Base-by-base conservation (phyloP, 164 flowering plant species). In the Vitis cinerea region DNA sequence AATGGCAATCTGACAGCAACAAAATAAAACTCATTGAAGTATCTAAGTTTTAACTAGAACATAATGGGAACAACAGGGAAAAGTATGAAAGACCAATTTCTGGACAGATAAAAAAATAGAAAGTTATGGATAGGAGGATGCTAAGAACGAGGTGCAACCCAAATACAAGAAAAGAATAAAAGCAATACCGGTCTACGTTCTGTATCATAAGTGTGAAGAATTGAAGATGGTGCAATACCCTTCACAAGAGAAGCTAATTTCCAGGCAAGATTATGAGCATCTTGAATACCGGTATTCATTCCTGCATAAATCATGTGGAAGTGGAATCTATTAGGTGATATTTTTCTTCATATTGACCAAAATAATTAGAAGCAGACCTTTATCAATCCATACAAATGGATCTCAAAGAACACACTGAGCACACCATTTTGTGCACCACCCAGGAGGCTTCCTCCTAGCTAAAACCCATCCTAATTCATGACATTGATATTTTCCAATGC, bases 281-380 rank as follows among this genome's bases (percentile, higher is more conserved):
- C 99, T 78, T 95, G 99, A 74, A 95, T 88, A 62, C 99, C 99
- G 63, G 99, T 94, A 74, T 94, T 94, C 99, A 94, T 94, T 69
- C 98, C 99, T 94, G 83, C 61, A 80, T 30, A 37, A 67, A 65
- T 53, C 61, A 74, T 9, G 64, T 57, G 4, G 54, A 30, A 68
- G 15, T 59, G 37, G 48, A 37, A 37, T 37, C 44, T 37, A 37
- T 37, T 44, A 16, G 53, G n/a, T 17, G 14, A 31, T 9, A 16
- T 57, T 57, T 50, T 51, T 4, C 51, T 59, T 27, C 37, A 48
- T 17, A 59, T 49, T 10, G 27, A 58, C n/a, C n/a, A 55, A 16
- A 66, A 10, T 37, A 37, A 37, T 37, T 37, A 37, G 44, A 37
- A 37, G 44, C 44, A 37, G 4, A 0, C 7, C 44, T 37, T 6